Base-by-base conservation (phyloP, 225 moss, liverwort and hornwort genomes). In the Marchantia paleacea region DNA sequence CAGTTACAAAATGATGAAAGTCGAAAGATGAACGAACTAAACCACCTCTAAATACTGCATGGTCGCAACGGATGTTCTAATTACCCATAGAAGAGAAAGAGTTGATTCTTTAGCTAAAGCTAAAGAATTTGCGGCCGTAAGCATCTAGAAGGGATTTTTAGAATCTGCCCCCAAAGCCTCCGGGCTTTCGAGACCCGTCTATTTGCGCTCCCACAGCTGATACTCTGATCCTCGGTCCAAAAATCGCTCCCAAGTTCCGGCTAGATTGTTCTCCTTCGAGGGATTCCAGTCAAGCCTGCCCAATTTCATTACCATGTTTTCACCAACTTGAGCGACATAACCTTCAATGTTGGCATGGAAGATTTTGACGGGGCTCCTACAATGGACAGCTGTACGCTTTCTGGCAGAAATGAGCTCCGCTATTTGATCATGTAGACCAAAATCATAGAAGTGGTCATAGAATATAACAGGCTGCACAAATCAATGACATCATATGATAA, bases 381-480 rank as follows among this genome's bases (percentile, higher is more conserved):
- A 92, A 52, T 91, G 89, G 78, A 96, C 90, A 20, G 88, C 91
- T 7, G 95, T 90, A 57, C 87, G 90, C 76, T 89, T 89, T 82
- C 95, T 88, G 58, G 92, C 84, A 20, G 90, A 89, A 76, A 96
- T 92, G 55, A 96, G 89, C 84, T 96, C 93, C 57, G 93, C 92
- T 71, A 96, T 93, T 87, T 87, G 90, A 83, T 93, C 93, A 70
- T 93, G 92, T 57, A 96, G 88, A 81, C 93, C 93, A 71, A 96
- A 96, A 83, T 93, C 93, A 69, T 96, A 96, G 71, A 96, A 96
- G 80, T 96, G 95, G 81, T 96, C 92, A 77, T 96, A 82, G 88
- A 96, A 96, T 51, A 96, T 84, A 52, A 96, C 90, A 84, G 95
- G 95, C 95, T 96, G 90, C 85, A 67, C 39, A 75, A 66, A 7